phyloP scores from a whole-genome alignment of 208 protist genomes.

The Willaertia magna region DNA sequence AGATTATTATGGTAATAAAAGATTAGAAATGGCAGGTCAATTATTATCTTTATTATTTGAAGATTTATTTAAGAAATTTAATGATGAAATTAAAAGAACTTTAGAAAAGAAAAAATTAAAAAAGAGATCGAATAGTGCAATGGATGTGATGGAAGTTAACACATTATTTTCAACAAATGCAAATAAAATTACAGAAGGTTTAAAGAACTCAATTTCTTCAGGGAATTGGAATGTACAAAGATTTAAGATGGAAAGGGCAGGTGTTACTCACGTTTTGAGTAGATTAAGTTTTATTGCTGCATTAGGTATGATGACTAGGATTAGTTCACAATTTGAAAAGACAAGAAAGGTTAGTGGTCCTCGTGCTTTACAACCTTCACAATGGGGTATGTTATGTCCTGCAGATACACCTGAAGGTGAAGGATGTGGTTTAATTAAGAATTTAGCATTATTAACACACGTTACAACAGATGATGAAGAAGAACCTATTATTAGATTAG shows the following conservation, averaged over 20 bases:
- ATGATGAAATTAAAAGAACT: constrained; percentile 79
- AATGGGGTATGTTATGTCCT: constrained; percentile 99
- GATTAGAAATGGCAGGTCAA: constrained; percentile 89
- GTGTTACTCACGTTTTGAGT: constrained; percentile 90
- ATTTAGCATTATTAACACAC: constrained; percentile 93
- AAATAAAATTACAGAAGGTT: constrained; percentile 87
- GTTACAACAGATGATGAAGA: constrained; percentile 92
- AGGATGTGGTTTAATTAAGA: constrained; percentile 98
- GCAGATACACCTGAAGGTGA: constrained; percentile 97
- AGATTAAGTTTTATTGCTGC: constrained; percentile 96
- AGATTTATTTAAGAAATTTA: constrained; percentile 95
- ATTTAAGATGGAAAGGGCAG: constrained; percentile 80
- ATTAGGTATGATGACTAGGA: constrained; percentile 97
- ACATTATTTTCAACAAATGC: constrained; percentile 74
- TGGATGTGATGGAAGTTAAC: constrained; percentile 57
- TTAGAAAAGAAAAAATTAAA: constrained; percentile 73
- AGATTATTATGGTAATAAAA: constrained; percentile 99
- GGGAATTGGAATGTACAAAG: constrained; percentile 90
- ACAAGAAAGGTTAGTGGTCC: constrained; percentile 91
- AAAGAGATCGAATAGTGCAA: constrained; percentile 41
- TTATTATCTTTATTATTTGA: constrained; percentile 97
- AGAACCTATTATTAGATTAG: constrained; percentile 32
- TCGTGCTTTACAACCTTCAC: constrained; percentile 86
- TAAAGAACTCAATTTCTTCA: constrained; percentile 88
- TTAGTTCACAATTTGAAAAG: constrained; percentile 98